Base-by-base conservation (phyloP, 768 basidiomycete species). In the Suillus brevipes region DNA sequence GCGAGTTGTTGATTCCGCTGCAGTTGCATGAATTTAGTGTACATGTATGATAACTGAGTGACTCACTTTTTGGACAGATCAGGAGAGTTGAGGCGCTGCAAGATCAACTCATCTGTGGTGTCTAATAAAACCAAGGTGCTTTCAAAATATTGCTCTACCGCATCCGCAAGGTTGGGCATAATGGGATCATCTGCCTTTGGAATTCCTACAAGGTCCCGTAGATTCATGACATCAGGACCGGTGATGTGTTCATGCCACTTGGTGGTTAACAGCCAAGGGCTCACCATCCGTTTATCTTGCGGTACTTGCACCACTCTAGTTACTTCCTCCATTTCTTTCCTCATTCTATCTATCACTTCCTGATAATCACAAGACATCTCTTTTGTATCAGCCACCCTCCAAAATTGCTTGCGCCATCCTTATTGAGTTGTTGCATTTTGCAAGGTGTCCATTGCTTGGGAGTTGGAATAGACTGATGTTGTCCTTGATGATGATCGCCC, bases 1-100 rank as follows among this genome's bases (percentile, higher is more conserved):
- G 73, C 0, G 57, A 70, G 64, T 75, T 72, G 57, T 66, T 69
- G n/a, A 75, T 71, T 0, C 72, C 69, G 6, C 66, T 69, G 16
- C 23, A 9, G 18, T 28, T 9, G 2, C 4, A 4, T 47, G 7
- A 16, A 16, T 6, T 52, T 38, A 36, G 4, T 16, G 20, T 23
- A 34, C 36, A 12, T 6, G 13, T 37, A 49, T 28, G 12, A 14
- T 16, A 16, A 60, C 1, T 1, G 42, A 8, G 12, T 0, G 0
- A 40, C 69, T 50, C 14, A 67, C 68, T 13, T 2, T 59, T 62
- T 65, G 0, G 10, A 0, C 6, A 65, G 71, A 64, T 69, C 62
- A 6, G 65, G 62, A 0, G 64, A 71, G 8, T 67, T 66, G 0
- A 72, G 40, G 0, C 34, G 10, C 31, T 72, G 50, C 0, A 72